phyloP scores from a whole-genome alignment of 2,329 filamentous ascomycete genomes.

The Fusarium brachygibbosum region DNA sequence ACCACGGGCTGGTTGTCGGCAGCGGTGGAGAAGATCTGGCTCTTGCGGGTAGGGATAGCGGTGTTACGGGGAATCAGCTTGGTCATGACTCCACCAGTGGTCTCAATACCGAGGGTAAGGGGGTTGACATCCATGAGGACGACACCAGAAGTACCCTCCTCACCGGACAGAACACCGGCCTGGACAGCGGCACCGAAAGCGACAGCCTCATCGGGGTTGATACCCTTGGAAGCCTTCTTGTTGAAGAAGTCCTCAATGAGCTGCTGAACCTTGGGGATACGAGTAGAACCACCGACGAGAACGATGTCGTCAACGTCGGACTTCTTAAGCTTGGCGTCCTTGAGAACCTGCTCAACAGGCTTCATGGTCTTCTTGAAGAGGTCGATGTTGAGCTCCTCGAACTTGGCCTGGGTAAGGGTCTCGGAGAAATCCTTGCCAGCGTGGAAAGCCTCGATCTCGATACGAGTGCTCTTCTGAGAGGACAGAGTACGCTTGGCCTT shows the following conservation, averaged over 20 bases:
- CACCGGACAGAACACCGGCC: conserved; percentile 92
- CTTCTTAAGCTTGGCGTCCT: conserved; percentile 99
- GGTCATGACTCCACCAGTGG: conserved; percentile 97
- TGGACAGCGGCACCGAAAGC: conserved; percentile 98
- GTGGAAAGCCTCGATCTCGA: conserved; percentile 98
- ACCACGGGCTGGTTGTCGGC: conserved; percentile 97
- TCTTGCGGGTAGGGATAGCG: conserved; percentile 94
- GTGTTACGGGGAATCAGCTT: conserved; percentile 96
- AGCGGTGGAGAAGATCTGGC: conserved; percentile 96
- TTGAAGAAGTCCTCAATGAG: conserved; percentile 96
- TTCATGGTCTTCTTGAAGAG: conserved; percentile 99
- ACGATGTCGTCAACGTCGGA: conserved; percentile 95
- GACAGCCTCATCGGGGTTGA: conserved; percentile 99
- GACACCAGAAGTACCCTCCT: conserved; percentile 82
- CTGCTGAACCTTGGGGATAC: conserved; percentile 97
- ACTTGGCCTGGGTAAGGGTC: conserved; percentile 98
- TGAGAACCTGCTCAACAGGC: conserved; percentile 98
- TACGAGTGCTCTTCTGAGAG: conserved; percentile 91
- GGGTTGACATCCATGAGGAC: conserved; percentile 99
- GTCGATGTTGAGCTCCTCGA: conserved; percentile 98
- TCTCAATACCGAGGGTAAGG: conserved; percentile 96
- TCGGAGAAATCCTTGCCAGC: conserved; percentile 98
- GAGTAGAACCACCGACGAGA: conserved; percentile 96
- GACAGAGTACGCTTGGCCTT: conserved; percentile 99
- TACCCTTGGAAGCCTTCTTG: conserved; percentile 99